phyloP scores from a whole-genome alignment of 192 early-diverging fungal genomes.

The Coemansia sp. region DNA sequence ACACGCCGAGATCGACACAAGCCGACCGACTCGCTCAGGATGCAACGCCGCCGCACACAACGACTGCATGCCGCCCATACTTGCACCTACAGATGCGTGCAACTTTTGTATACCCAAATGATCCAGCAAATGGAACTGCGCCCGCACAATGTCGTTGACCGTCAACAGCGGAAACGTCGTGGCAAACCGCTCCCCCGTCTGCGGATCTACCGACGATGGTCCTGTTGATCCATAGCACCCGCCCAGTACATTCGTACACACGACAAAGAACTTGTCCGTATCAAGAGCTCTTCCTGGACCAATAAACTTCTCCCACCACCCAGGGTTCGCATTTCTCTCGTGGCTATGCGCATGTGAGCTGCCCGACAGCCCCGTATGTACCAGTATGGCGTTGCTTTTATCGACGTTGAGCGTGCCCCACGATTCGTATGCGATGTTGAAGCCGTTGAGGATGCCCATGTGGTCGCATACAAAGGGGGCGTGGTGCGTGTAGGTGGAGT shows the following conservation, averaged over 20 bases:
- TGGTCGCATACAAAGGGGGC: constrained; percentile 75
- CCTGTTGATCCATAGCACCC: constrained; percentile 97
- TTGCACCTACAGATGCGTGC: constrained; percentile 86
- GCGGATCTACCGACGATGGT: constrained; percentile 79
- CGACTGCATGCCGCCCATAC: constrained; percentile 97
- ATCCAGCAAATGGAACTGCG: constrained; percentile 87
- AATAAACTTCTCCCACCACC: constrained; percentile 99
- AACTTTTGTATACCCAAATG: constrained; percentile 72
- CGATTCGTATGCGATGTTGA: constrained; percentile 92
- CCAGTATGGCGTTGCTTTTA: constrained; percentile 81
- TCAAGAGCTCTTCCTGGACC: constrained; percentile 88
- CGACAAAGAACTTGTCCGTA: constrained; percentile 90
- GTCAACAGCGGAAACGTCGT: constrained; percentile 90
- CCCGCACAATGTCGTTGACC: constrained; percentile 94
- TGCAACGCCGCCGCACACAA: constrained; percentile 80
- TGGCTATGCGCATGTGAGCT: constrained; percentile 91
- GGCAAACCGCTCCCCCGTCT: constrained; percentile 72
- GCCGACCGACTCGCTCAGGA: constrained; percentile 76
- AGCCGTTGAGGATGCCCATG: constrained; percentile 73
- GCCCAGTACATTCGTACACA: constrained; percentile 95
- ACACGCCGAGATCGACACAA: constrained; percentile 86
- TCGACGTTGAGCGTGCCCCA: constrained; percentile 89
- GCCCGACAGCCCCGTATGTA: constrained; percentile 93
- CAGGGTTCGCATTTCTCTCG: constrained; percentile 67
- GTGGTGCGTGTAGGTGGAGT: constrained; percentile 62